Evolutionary conservation across 1,284 basidiomycete species (phyloP).

Genomic region (Papiliotrema flavescens): DNA sequence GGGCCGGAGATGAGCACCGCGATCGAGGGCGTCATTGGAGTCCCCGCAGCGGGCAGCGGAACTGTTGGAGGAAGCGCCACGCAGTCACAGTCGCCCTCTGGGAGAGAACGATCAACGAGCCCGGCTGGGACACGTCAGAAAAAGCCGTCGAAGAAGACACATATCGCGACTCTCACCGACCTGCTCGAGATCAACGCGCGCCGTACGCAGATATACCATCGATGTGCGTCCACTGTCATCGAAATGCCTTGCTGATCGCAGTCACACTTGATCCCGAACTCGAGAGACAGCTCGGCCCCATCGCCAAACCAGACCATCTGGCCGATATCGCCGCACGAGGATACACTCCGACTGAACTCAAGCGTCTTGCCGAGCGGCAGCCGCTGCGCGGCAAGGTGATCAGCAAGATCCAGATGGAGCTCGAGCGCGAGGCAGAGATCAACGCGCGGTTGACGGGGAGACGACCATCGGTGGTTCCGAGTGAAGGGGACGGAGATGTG

Average conservation of each 20-base stretch:
- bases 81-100: neutral
- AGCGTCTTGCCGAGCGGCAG: neutral
- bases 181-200: neutral
- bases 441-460: neutral
- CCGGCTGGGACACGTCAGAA: neutral
- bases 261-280: neutral
- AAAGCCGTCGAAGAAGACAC: neutral
- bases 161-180: neutral
- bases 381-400: neutral
- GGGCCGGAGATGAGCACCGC: no score
- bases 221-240: neutral
- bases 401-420: neutral
- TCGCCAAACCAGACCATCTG: neutral
- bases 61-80: neutral
- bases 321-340: neutral
- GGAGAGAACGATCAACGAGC: no score
- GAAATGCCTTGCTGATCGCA: neutral
- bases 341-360: neutral
- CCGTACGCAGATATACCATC: neutral
- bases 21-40: no score
- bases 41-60: no score
- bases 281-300: neutral
- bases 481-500: neutral
- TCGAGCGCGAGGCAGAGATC: neutral
- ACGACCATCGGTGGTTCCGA: neutral